Evolutionary conservation across 352 stramenopile species (phyloP), one percentile per base, ranked within the genome.

Genomic region (Globisporangium nagaii): DNA sequence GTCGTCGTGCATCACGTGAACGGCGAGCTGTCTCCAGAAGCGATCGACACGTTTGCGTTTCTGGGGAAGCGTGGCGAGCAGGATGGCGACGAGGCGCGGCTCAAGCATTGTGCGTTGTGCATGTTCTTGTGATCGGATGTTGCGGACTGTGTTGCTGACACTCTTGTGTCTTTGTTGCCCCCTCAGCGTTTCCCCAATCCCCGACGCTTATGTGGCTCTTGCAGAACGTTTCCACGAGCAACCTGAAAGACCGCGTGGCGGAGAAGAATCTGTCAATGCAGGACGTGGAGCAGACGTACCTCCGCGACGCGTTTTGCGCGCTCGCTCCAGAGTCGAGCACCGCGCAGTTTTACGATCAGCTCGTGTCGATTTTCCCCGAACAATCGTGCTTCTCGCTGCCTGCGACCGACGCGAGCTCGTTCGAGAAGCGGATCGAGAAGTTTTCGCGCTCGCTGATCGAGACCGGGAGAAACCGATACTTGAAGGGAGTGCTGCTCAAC

Each of bases 141-240:
- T 19, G 15, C 19, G 22, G 6, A 28, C 31, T 17, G 10, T 28
- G 4, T 22, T 12, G 34, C 19, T 47, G 3, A 45, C 1, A 5
- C n/a, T 22, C 12, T 24, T n/a, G 22, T 32, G 12, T 3, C 3
- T 24, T 25, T 49, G 9, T 8, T 30, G 13, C 2, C n/a, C n/a
- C n/a, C 17, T n/a, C 39, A 90, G 79, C 62, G 41, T 89, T 90
- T 52, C 78, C 79, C 8, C 82, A 93, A n/a, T 68, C 60, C 1
- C 82, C 82, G 28, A 90, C 86, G 60, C 61, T 93, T 24, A 24
- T 87, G 22, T 93, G 82, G 82, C 60, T 89, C 22, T 52, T 90
- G 44, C 73, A 86, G 48, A 87, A 90, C 53, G 56, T 84, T 3
- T 73, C 66, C 8, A 80, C 71, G 1, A 65, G 63, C 28, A 58